A percentile compares a stretch with the other conserved stretches of the same genome.
Conservation (phyloP, 2,329 filamentous ascomycete genomes). For the Fonsecaea pedrosoi region DNA sequence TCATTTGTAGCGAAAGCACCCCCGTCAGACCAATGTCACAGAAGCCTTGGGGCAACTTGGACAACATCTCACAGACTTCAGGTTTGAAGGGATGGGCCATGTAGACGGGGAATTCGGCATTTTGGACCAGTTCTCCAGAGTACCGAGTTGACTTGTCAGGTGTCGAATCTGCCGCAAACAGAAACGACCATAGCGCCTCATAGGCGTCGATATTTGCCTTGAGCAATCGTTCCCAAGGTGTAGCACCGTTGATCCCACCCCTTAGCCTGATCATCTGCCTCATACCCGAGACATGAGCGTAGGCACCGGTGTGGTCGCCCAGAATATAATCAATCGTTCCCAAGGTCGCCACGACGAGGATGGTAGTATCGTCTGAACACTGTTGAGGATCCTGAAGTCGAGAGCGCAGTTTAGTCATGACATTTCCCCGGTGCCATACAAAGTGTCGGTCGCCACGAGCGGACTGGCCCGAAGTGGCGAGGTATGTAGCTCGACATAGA, state of each 20-base stretch:
- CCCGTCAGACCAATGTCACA: conserved; percentile 27
- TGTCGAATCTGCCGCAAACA: conserved; percentile 17
- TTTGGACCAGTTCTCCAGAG: conserved; percentile 14
- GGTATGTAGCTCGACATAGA: conserved; percentile 25
- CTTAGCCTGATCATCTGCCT: conserved; percentile 29
- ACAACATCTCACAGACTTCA: conserved; percentile 26
- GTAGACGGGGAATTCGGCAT: conserved; percentile 26
- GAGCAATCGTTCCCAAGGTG: conserved; percentile 25
- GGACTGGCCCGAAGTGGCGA: conserved; percentile 18
- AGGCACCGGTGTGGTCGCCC: conserved; percentile 24
- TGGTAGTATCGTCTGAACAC: conserved; percentile 27
- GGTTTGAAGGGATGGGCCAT: conserved; percentile 28
- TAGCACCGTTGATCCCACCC: conserved; percentile 20
- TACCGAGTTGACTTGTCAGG: conserved; percentile 7
- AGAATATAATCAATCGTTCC: conserved; percentile 30
- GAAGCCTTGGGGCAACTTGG: conserved; percentile 27
- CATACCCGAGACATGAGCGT: conserved; percentile 28
- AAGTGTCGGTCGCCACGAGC: conserved; percentile 20
- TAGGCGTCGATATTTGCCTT: conserved; percentile 25
- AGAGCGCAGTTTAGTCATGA: conserved; percentile 24
- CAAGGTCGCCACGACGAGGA: conserved; percentile 28
- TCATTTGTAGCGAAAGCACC: conserved; percentile 28
- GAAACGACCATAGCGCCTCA: conserved; percentile 28
- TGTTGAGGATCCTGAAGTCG: conserved; percentile 22
- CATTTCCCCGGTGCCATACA: conserved; percentile 21